These are phyloP conservation scores for Bipolaris cookei DNA, from an alignment of 2,329 filamentous ascomycete genomes.

Conservation along the genomic window DNA sequence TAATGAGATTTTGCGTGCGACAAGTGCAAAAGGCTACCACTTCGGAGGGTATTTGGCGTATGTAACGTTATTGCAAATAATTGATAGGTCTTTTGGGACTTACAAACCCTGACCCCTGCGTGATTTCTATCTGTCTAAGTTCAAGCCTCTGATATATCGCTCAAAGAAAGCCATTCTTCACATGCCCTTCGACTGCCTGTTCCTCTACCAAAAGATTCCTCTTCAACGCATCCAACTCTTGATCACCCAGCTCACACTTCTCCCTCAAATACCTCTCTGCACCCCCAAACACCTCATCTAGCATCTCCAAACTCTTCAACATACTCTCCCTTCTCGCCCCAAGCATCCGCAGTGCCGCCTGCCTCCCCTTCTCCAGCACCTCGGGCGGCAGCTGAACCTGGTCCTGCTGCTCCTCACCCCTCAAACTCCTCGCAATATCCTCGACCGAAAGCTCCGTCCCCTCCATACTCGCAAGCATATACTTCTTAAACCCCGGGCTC, in stretches of 20 bases:
- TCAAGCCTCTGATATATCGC: too few species aligned
- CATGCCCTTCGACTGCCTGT: background rate
- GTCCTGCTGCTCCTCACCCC: conserved; percentile 20
- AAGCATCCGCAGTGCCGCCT: conserved; percentile 45
- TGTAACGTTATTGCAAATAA: background rate
- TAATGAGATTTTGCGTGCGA: background rate
- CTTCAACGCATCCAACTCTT: conserved; percentile 60
- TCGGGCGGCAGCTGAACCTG: conserved; percentile 47
- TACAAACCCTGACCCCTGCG: too few species aligned
- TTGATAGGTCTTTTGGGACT: too few species aligned
- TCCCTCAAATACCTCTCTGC: conserved; percentile 67
- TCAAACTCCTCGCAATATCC: conserved; percentile 47
- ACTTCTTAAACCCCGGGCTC: conserved; percentile 34
- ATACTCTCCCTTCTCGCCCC: conserved; percentile 59
- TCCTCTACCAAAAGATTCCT: conserved; percentile 28
- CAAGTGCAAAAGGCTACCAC: background rate
- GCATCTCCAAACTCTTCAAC: conserved; percentile 58
- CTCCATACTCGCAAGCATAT: conserved; percentile 21
- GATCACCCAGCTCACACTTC: conserved; percentile 63
- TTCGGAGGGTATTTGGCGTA: background rate
- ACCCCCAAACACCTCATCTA: conserved; percentile 67
- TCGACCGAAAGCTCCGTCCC: conserved; percentile 51
- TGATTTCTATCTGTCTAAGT: too few species aligned
- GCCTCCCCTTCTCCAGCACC: conserved; percentile 29
- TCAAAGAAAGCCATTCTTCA: too few species aligned